Conservation (phyloP, 2,329 filamentous ascomycete genomes). For the Knoxdaviesia capensis region DNA sequence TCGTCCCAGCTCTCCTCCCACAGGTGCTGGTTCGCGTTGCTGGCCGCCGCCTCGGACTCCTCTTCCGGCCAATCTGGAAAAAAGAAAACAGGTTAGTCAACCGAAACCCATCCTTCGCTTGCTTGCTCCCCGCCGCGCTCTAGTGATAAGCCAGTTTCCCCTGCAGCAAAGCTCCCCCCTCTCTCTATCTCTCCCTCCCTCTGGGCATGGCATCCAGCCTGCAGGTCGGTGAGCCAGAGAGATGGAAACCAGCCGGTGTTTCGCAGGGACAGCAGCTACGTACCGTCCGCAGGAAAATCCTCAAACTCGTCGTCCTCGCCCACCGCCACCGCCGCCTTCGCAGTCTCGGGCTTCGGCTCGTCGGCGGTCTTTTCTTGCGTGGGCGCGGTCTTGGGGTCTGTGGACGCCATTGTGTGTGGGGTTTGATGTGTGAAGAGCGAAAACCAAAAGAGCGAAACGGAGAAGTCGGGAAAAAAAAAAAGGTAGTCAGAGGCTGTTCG, state of each 20-base stretch:
- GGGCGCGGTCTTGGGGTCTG: slow-evolving; percentile 11
- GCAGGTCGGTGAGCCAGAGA: not conserved
- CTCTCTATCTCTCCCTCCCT: no score
- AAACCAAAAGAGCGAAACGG: no score
- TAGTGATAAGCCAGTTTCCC: no score
- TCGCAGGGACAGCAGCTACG: slow-evolving; percentile 5
- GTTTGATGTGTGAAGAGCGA: no score
- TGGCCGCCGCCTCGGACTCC: slow-evolving; percentile 63
- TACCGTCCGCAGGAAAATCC: slow-evolving; percentile 93
- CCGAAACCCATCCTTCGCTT: no score
- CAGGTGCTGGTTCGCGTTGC: slow-evolving; percentile 52
- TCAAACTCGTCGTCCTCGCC: slow-evolving; percentile 99
- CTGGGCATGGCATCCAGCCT: not conserved
- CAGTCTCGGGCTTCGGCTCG: slow-evolving; percentile 14
- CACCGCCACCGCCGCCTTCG: slow-evolving; percentile 35
- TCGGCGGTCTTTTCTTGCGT: slow-evolving; percentile 10
- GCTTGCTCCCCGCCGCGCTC: no score
- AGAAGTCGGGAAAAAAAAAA: no score
- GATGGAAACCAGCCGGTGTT: no score
- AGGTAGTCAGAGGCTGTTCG: no score
- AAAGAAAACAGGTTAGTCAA: not conserved
- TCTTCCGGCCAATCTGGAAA: slow-evolving; percentile 73
- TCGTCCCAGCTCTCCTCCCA: slow-evolving; percentile 99
- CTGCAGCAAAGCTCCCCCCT: no score
- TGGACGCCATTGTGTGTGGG: slow-evolving; percentile 8